Base-by-base conservation (phyloP, 768 basidiomycete genomes). In the Lentinula guzmanii region DNA sequence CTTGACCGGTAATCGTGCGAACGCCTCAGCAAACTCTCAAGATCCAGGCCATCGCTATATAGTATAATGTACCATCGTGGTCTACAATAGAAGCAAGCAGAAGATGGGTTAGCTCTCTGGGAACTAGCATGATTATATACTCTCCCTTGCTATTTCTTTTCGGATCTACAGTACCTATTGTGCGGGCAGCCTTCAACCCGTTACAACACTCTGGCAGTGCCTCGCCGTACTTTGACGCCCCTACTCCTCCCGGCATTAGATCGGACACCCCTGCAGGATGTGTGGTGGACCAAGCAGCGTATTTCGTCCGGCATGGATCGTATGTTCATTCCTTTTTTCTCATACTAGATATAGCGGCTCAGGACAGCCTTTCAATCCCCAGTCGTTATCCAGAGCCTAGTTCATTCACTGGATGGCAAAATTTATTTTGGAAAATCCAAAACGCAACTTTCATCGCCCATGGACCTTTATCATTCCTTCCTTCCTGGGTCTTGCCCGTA, bases 241-340 rank as follows among this genome's bases (percentile, higher is more conserved):
- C 79, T 1, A 68, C 73, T 3, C 77, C 75, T 60, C 68, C 65
- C 24, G 75, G 72, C 9, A 72, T 79, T 37, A 50, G 71, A 0
- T 24, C 52, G 4, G 63, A 66, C 1, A 76, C 73, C 2, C 78
- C 79, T 2, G 55, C 66, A 1, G 75, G 75, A 24, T 80, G 78
- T 60, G 65, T 68, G 2, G 76, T 80, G 0, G 77, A 79, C 39
- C 77, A 77, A 62, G 77, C 78, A 0, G 77, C 77, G 3, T 80
- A 78, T 59, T 77, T 79, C 13, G 60, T 77, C 1, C 74, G 79
- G 0, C 79, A 80, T 63, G 78, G 77, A 60, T 70, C 77, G 76
- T 75, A 59, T 42, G 74, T 69, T 5, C 34, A 3, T 28, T 28
- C 28, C 28, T 28, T 0, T 28, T 28, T 28, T 28, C 28, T 28